Evolutionary conservation across 306 rosid species (phyloP).

Genomic region (Prunus mongolica): DNA sequence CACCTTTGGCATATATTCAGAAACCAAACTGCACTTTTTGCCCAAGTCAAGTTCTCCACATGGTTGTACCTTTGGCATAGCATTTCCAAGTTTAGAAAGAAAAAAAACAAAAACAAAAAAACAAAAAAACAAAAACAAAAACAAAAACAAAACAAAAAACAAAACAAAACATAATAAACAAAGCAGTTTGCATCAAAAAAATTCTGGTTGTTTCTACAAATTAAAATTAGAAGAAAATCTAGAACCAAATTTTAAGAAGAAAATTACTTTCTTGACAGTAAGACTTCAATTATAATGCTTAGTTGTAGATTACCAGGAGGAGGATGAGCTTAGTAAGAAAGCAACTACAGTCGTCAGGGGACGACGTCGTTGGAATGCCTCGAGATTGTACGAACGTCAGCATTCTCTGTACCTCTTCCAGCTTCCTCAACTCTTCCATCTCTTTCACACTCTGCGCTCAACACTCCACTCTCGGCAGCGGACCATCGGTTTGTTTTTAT

Average conservation of each 20-base stretch:
- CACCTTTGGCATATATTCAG: constrained; percentile 49
- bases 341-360: constrained; percentile 32
- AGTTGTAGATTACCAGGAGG: constrained; percentile 33
- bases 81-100: neutral
- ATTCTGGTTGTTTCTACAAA: too few species aligned
- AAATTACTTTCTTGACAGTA: neutral
- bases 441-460: neutral
- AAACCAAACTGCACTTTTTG: constrained; percentile 52
- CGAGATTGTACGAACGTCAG: constrained; percentile 40
- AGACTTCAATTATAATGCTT: neutral
- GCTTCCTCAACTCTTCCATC: constrained; percentile 52
- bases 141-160: neutral
- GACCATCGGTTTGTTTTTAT: too few species aligned
- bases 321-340: constrained; percentile 56
- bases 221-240: neutral
- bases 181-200: neutral
- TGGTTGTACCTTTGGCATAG: constrained; percentile 48
- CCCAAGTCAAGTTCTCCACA: constrained; percentile 53
- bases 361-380: constrained; percentile 12
- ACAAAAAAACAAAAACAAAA: neutral
- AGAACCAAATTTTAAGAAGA: neutral
- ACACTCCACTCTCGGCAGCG: too few species aligned
- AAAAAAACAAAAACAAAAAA: neutral
- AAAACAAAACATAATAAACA: neutral
- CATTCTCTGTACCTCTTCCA: constrained; percentile 54